Conservation (phyloP, 1,284 basidiomycete genomes). For the Malassezia restricta region DNA sequence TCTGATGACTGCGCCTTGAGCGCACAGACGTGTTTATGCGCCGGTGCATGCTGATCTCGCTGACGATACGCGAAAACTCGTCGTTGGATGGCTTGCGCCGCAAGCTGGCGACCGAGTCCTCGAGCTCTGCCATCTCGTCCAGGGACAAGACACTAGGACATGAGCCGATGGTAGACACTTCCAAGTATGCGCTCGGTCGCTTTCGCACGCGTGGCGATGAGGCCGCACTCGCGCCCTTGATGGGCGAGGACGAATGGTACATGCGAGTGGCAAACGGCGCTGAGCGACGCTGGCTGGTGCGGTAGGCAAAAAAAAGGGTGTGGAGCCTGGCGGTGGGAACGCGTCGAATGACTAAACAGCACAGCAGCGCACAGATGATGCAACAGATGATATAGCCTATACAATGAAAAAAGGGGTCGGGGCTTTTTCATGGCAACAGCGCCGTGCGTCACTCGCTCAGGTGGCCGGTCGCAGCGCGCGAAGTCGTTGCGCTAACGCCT, state of each 20-base stretch:
- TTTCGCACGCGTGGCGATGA: constrained; percentile 4
- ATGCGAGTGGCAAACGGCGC: no score
- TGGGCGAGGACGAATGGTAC: not conserved
- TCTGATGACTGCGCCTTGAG: constrained; percentile 3
- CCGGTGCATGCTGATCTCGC: constrained; percentile 13
- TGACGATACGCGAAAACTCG: constrained; percentile 12
- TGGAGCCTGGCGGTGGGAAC: no score
- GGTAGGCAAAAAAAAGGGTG: no score
- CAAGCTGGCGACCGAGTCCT: constrained; percentile 8
- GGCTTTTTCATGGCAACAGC: no score
- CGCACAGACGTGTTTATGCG: not conserved
- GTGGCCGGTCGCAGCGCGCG: constrained; percentile 40
- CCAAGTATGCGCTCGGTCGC: not conserved
- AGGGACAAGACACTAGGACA: not conserved
- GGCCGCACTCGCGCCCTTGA: not conserved
- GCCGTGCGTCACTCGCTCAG: constrained; percentile 1
- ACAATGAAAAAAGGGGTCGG: no score
- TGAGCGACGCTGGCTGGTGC: no score
- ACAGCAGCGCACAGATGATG: no score
- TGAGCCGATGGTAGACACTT: constrained; percentile 3
- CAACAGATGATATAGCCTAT: no score
- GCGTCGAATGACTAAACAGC: no score
- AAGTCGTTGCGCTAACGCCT: constrained; percentile 56
- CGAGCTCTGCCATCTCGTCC: constrained; percentile 5
- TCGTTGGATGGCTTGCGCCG: constrained; percentile 8